Evolutionary conservation across 1,284 basidiomycete genomes (phyloP).

Genomic region (Cutaneotrichosporon cyanovorans): DNA sequence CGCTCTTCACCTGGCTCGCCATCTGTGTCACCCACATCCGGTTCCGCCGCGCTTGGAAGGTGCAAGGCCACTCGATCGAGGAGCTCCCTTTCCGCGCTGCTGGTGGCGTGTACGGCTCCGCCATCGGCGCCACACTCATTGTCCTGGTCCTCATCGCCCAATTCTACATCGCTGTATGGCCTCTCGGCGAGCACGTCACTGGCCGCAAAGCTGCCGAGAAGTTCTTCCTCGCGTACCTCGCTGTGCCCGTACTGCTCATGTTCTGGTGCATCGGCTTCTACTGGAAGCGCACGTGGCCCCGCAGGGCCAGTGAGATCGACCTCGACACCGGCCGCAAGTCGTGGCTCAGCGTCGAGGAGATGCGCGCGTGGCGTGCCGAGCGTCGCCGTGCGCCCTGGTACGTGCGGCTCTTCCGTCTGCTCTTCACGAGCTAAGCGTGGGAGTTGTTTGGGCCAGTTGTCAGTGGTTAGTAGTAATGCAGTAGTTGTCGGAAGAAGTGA

Average conservation of each 20-base stretch:
- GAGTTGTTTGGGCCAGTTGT: too few relatives aligned
- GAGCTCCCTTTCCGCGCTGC: slow-evolving; percentile 47
- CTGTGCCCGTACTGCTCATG: slow-evolving; percentile 37
- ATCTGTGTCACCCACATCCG: slow-evolving; percentile 37
- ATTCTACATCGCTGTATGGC: slow-evolving; percentile 33
- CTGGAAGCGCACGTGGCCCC: slow-evolving; percentile 41
- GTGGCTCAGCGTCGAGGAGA: slow-evolving; percentile 46
- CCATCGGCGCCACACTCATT: slow-evolving; percentile 43
- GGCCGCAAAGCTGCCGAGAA: slow-evolving; percentile 27
- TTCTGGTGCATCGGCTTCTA: slow-evolving; percentile 40
- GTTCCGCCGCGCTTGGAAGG: slow-evolving; percentile 46
- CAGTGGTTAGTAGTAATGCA: too few relatives aligned
- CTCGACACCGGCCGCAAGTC: slow-evolving; percentile 47
- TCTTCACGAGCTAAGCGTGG: slow-evolving; percentile 32
- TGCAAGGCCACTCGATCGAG: slow-evolving; percentile 44
- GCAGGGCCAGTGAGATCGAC: slow-evolving; percentile 42
- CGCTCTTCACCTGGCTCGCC: slow-evolving; percentile 50
- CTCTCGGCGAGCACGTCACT: slow-evolving; percentile 11
- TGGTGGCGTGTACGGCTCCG: slow-evolving; percentile 48
- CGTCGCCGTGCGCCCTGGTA: slow-evolving; percentile 30
- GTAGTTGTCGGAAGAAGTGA: too few relatives aligned
- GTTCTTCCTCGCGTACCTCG: slow-evolving; percentile 48
- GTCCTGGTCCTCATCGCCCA: slow-evolving; percentile 40
- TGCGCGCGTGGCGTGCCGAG: slow-evolving; percentile 30
- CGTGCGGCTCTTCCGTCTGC: slow-evolving; percentile 33